Base-by-base conservation (phyloP, 2,329 filamentous ascomycete genomes). In the Pyrenochaeta sp. region DNA sequence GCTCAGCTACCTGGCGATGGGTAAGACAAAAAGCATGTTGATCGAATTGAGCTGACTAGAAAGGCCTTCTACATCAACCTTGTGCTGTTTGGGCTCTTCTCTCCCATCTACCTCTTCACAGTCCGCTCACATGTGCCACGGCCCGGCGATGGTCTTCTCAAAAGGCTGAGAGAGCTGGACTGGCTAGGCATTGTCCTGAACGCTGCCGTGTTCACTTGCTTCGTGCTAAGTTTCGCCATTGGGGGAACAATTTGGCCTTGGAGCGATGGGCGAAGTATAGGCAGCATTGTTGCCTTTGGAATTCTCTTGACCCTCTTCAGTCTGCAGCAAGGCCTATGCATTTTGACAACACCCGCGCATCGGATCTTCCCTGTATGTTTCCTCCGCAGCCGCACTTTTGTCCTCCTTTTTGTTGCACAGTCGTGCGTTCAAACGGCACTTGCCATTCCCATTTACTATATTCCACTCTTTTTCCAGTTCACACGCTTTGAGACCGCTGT, bases 41-140 rank as follows among this genome's bases (percentile, higher is more conserved):
- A 10, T 7, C 29, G 20, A 19, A 17, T 10, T 19, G 29, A 15
- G 10, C 15, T 19, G 5, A 19, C 29, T 38, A 29, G 21, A 8
- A 23, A 71, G 42, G 38, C 37, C 0, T 80, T 81, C 57, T 85
- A 85, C 54, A 37, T 85, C 65, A 85, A 84, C 52, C 69, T 84
- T 1, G 61, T 72, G 22, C 61, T 79, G 28, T 72, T 78, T 1
- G 80, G 65, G 3, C 55, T 74, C 6, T 68, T 72, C 26, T 57
- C 72, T 3, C 75, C 78, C 3, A 29, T 51, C 3, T 55, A 47
- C 22, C 20, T 60, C 11, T 48, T 59, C 41, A 22, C 48, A 7
- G 5, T 60, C 2, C 43, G 15, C 13, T 41, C 37, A 3, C 18
- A 45, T 13, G 28, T 44, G n/a, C 51, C 49, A 0, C 37, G 37